Evolutionary conservation across 495 filamentous ascomycete species (phyloP), one percentile per base, ranked within the genome.

Genomic region (Umbilicaria muhlenbergii): DNA sequence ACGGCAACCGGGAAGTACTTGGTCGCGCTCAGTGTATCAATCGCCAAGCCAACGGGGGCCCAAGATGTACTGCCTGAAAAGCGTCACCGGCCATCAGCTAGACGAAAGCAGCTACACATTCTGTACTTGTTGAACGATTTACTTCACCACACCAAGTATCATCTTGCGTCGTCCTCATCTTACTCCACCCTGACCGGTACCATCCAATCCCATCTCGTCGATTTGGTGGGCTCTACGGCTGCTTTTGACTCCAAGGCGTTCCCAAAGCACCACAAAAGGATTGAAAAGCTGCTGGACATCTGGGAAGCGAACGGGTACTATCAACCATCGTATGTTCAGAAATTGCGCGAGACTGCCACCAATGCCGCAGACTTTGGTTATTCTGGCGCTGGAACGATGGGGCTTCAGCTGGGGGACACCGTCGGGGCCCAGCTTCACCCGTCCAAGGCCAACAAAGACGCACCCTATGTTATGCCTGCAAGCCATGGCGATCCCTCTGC

Each of bases 71-170:
- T 41, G 8, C n/a, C 50, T 35, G 34, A 46, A 6, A 49, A 52
- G 24, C 34, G 35, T 18, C 41, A 49, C 39, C 38, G 24, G 46
- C 55, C 74, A 5, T 85, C 82, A 14, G 63, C 64, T 14, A 81
- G 76, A 62, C 73, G 82, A 39, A 81, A 75, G 53, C 69, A 78
- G 8, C 70, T 94, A 24, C 80, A 88, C 59, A 58, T 91, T 10
- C 75, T 94, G 12, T 94, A 94, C 60, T 63, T 93, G 34, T 50
- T 92, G 39, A 86, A 81, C 58, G 87, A 94, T 63, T 54, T 86
- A 13, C 67, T 94, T n/a, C 77, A 88, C 57, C 81, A 92, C 54
- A 71, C 73, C 46, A 80, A 80, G 52, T 71, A 74, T 54, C 78
- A 83, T 39, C 32, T 57, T 39, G 58, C 62, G 24, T 59, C 58